A percentile compares a stretch with the other conserved stretches of the same genome.
Evolutionary conservation across 2,329 filamentous ascomycete genomes (phyloP).

Genomic region (Rutstroemia sp.): DNA sequence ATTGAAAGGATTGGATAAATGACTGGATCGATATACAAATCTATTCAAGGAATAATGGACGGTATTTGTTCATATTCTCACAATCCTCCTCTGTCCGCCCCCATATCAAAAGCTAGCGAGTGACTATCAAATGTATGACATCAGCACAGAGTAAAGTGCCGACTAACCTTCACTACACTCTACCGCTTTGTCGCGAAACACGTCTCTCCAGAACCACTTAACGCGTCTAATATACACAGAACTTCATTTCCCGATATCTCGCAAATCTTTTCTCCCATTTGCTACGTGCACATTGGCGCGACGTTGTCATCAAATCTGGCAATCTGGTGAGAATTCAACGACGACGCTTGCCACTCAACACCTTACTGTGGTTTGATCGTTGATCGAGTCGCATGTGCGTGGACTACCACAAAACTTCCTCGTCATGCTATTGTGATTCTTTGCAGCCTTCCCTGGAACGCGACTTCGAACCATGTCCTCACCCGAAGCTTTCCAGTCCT

Average conservation of each 20-base stretch:
- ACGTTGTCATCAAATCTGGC: too few species aligned
- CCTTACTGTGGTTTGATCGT: too few species aligned
- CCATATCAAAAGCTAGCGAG: too few species aligned
- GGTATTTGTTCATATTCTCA: neutral
- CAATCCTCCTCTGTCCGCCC: neutral
- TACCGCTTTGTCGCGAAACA: neutral
- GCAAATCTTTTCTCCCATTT: too few species aligned
- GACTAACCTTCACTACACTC: neutral
- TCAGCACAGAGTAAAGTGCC: neutral
- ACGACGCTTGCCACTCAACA: too few species aligned
- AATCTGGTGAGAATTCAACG: too few species aligned
- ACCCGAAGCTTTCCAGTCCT: constrained; percentile 40
- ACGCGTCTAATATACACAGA: too few species aligned
- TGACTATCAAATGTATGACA: constrained; percentile 1
- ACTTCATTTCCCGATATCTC: too few species aligned
- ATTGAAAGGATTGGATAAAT: neutral
- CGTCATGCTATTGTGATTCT: neutral
- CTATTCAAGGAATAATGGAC: too few species aligned
- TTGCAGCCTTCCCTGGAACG: neutral
- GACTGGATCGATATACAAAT: neutral
- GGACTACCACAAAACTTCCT: neutral
- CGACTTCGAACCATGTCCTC: constrained; percentile 34
- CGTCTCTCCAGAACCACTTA: too few species aligned
- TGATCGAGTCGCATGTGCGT: too few species aligned
- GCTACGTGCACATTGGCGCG: too few species aligned